These are phyloP conservation scores for Psilocybe cyanescens DNA, from an alignment of 768 basidiomycete genomes.

Conservation along the genomic window DNA sequence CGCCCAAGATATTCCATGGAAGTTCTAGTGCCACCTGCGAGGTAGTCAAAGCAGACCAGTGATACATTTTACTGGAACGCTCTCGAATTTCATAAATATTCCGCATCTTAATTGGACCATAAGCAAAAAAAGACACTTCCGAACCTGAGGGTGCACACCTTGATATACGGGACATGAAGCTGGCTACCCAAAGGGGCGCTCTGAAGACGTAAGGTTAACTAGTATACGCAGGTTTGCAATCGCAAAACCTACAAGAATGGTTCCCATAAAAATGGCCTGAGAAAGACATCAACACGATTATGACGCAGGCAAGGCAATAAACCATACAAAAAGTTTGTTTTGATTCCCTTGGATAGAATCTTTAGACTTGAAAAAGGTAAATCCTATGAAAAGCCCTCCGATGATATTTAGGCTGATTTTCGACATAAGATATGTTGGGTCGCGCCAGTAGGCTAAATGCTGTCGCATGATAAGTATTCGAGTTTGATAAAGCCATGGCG, in stretches of 20 bases:
- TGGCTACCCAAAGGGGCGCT: conserved; percentile 62
- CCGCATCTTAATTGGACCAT: conserved; percentile 41
- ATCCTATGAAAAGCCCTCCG: conserved; percentile 60
- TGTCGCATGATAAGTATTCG: conserved; percentile 47
- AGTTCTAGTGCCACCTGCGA: conserved; percentile 60
- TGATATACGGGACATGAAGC: conserved; percentile 64
- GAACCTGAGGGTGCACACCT: conserved; percentile 20
- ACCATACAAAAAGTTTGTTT: conserved; percentile 66
- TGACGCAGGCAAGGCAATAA: background rate
- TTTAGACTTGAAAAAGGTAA: conserved; percentile 66
- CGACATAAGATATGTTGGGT: conserved; percentile 62
- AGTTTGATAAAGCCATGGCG: conserved; percentile 55
- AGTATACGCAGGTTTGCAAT: too few relatives aligned
- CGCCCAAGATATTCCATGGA: conserved; percentile 68
- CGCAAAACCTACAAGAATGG: conserved; percentile 40
- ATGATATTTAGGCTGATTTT: conserved; percentile 60
- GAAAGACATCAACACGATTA: conserved; percentile 1
- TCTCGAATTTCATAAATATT: conserved; percentile 71
- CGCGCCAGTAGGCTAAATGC: conserved; percentile 52
- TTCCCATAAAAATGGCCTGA: conserved; percentile 61
- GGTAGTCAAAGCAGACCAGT: conserved; percentile 62
- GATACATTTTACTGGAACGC: conserved; percentile 65
- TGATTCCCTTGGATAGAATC: conserved; percentile 59
- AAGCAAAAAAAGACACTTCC: background rate
- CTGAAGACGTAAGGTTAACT: conserved; percentile 13